These are phyloP conservation scores for Cutaneotrichosporon dermatis DNA, from an alignment of 1,284 basidiomycete genomes.

Conservation along the genomic window DNA sequence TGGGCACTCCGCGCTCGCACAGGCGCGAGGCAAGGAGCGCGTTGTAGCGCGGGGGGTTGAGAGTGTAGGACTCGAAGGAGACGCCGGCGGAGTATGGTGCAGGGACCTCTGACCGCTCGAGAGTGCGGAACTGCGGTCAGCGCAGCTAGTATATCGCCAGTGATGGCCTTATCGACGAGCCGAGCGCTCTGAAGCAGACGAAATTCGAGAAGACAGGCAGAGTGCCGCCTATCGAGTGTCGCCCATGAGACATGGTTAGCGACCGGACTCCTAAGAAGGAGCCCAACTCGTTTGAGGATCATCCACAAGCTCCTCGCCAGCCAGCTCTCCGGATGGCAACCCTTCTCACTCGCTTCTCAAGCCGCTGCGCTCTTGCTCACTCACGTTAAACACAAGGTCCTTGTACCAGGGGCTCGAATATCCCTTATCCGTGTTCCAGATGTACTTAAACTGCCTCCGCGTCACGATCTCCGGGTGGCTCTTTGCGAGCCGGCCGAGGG, in stretches of 20 bases:
- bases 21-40: conserved; percentile 36
- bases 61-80: conserved; percentile 43
- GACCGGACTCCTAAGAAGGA: neutral
- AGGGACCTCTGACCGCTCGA: conserved; percentile 14
- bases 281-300: neutral
- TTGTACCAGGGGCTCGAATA: conserved; percentile 54
- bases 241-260: too few species aligned
- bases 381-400: conserved; percentile 55
- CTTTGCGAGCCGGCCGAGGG: conserved; percentile 53
- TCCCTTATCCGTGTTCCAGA: conserved; percentile 41
- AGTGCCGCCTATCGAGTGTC: too few species aligned
- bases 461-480: conserved; percentile 47
- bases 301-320: too few species aligned
- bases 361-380: conserved; percentile 16
- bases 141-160: too few species aligned
- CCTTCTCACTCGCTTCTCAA: too few species aligned
- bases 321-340: too few species aligned
- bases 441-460: conserved; percentile 51
- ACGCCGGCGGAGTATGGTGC: conserved; percentile 28
- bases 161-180: too few species aligned
- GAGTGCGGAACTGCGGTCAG: conserved; percentile 30
- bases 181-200: too few species aligned
- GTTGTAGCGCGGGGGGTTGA: conserved; percentile 48
- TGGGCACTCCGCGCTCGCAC: conserved; percentile 31
- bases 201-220: too few species aligned